Conservation (phyloP, 768 basidiomycete genomes). For the Pleurotus pulmonarius region DNA sequence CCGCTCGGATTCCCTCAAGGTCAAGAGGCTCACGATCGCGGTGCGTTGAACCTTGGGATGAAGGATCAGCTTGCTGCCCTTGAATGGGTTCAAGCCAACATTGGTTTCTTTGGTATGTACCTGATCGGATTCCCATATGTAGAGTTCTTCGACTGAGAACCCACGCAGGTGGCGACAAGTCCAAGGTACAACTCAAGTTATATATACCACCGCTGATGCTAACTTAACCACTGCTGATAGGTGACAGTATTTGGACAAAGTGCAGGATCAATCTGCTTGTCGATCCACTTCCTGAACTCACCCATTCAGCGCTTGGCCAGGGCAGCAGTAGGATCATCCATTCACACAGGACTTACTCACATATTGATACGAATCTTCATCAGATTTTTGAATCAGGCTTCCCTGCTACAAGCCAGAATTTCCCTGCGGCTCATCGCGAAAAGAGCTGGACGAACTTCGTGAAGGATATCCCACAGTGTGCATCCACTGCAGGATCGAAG, state of each 20-base stretch:
- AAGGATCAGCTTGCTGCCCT: constrained; percentile 37
- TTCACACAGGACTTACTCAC: background rate
- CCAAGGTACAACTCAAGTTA: constrained; percentile 22
- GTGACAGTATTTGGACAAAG: constrained; percentile 45
- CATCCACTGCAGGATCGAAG: constrained; percentile 20
- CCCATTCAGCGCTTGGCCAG: constrained; percentile 22
- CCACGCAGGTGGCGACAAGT: constrained; percentile 34
- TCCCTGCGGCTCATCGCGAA: constrained; percentile 23
- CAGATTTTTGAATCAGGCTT: constrained; percentile 44
- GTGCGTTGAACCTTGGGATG: constrained; percentile 35
- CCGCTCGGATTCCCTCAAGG: constrained; percentile 43
- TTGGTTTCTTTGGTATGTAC: constrained; percentile 41
- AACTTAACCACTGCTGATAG: constrained; percentile 12
- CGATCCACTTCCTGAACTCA: constrained; percentile 31
- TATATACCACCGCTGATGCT: background rate
- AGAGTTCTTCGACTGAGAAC: background rate
- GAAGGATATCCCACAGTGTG: constrained; percentile 22
- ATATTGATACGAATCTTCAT: no score
- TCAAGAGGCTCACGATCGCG: constrained; percentile 30
- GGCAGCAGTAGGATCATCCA: constrained; percentile 20
- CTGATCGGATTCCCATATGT: no score
- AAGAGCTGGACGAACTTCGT: constrained; percentile 26
- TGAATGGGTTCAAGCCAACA: constrained; percentile 51
- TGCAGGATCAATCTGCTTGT: constrained; percentile 42
- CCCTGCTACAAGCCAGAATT: constrained; percentile 25